These are phyloP conservation scores for Solanum chiquidenum DNA, from an alignment of 257 asterid genomes.

Conservation along the genomic window DNA sequence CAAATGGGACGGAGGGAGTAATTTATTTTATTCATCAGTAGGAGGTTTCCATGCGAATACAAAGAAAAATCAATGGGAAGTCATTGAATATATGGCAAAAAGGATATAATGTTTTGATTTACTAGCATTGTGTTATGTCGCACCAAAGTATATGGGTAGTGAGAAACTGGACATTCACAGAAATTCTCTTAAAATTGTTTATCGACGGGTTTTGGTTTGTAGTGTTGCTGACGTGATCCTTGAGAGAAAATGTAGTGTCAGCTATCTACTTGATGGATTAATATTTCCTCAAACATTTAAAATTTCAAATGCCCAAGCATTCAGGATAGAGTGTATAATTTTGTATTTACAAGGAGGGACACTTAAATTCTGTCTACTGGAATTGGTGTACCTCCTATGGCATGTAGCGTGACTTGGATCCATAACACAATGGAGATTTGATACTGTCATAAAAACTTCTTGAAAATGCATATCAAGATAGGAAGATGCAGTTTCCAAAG, in stretches of 20 bases:
- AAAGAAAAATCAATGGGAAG: background rate
- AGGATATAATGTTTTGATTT: background rate
- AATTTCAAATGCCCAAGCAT: background rate
- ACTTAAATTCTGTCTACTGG: background rate
- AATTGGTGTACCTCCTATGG: background rate
- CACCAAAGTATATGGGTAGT: background rate
- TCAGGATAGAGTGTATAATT: background rate
- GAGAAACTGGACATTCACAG: background rate
- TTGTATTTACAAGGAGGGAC: background rate
- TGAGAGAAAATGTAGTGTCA: background rate
- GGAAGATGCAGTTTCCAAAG: background rate
- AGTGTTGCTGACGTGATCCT: background rate
- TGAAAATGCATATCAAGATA: background rate
- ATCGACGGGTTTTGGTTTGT: background rate
- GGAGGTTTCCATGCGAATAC: background rate
- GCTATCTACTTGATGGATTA: background rate
- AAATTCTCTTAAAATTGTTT: background rate
- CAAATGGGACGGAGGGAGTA: background rate
- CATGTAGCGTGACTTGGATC: background rate
- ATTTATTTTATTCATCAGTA: background rate
- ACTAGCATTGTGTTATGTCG: background rate
- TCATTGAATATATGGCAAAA: background rate
- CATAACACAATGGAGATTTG: background rate
- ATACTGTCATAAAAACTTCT: background rate
- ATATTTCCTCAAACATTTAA: background rate